Percentiles rank a stretch among this genome's conserved stretches.
These are phyloP conservation scores for Thermoascus crustaceus DNA, from an alignment of 2,329 filamentous ascomycete species.

Conservation along the genomic window DNA sequence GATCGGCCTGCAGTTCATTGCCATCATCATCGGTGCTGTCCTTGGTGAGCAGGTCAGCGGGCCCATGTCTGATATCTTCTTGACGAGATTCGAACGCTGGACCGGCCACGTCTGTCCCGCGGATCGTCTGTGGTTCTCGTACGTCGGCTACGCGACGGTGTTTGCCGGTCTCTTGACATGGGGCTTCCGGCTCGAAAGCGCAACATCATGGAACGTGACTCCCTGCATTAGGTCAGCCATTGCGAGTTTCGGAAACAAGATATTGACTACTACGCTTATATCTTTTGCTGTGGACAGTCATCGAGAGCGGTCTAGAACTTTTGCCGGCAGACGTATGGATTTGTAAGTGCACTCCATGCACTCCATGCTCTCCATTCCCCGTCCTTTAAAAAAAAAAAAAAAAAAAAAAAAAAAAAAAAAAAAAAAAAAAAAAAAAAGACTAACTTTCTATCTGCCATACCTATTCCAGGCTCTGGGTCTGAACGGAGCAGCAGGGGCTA, in stretches of 20 bases:
- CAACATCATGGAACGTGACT: neutral
- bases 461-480: too few species aligned
- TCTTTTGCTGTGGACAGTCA: constrained; percentile 1
- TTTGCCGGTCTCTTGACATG: neutral
- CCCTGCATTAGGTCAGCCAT: neutral
- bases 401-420: too few species aligned
- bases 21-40: constrained; percentile 49
- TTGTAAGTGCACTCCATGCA: too few species aligned
- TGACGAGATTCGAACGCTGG: constrained; percentile 37
- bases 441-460: too few species aligned
- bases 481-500: too few species aligned
- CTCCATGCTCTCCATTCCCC: neutral
- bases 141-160: neutral
- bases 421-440: too few species aligned
- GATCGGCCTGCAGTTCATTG: constrained; percentile 50
- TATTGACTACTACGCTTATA: neutral
- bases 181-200: neutral
- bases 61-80: constrained; percentile 39
- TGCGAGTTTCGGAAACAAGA: neutral
- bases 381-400: too few species aligned
- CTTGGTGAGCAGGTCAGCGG: constrained; percentile 54
- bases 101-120: neutral
- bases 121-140: neutral
- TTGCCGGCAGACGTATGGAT: neutral
- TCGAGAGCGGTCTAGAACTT: neutral